Evolutionary conservation across 805 yeast species (phyloP).

Genomic region (Cyberlindnera amylophila): DNA sequence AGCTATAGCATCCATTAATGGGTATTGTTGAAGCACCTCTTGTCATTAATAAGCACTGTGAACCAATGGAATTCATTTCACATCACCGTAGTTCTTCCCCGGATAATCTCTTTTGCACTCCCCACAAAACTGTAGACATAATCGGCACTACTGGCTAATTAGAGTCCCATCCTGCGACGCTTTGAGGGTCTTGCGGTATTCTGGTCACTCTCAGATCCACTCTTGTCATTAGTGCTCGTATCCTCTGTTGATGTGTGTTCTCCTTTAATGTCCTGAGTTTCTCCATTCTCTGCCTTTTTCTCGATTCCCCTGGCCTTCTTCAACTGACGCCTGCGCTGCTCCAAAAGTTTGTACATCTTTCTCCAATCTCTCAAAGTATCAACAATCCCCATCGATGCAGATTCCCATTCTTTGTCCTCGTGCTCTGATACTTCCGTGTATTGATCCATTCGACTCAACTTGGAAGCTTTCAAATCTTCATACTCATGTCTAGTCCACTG

Average conservation of each 20-base stretch:
- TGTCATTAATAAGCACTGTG: too few relatives aligned
- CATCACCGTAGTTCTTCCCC: too few relatives aligned
- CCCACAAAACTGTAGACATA: not conserved
- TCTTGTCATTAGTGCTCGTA: constrained; percentile 10
- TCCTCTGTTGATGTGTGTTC: constrained; percentile 4
- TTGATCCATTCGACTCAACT: not conserved
- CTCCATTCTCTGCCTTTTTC: not conserved
- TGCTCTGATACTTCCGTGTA: constrained; percentile 8
- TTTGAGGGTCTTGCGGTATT: not conserved
- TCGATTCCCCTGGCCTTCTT: constrained; percentile 8
- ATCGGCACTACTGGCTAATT: not conserved
- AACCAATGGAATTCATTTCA: too few relatives aligned
- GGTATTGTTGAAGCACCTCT: too few relatives aligned
- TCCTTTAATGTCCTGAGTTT: not conserved
- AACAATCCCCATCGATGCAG: constrained; percentile 15
- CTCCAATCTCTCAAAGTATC: constrained; percentile 22
- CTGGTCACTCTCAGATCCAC: constrained; percentile 11
- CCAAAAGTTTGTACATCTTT: constrained; percentile 26
- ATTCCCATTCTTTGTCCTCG: constrained; percentile 18
- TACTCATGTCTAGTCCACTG: not conserved
- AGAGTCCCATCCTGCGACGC: constrained; percentile 4
- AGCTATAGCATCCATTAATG: too few relatives aligned
- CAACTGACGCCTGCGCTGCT: constrained; percentile 24
- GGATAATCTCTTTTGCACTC: too few relatives aligned
- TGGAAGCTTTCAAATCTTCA: not conserved